Evolutionary conservation across 768 basidiomycete species (phyloP), one percentile per base, ranked within the genome.

Genomic region (Plicaturopsis crispa): DNA sequence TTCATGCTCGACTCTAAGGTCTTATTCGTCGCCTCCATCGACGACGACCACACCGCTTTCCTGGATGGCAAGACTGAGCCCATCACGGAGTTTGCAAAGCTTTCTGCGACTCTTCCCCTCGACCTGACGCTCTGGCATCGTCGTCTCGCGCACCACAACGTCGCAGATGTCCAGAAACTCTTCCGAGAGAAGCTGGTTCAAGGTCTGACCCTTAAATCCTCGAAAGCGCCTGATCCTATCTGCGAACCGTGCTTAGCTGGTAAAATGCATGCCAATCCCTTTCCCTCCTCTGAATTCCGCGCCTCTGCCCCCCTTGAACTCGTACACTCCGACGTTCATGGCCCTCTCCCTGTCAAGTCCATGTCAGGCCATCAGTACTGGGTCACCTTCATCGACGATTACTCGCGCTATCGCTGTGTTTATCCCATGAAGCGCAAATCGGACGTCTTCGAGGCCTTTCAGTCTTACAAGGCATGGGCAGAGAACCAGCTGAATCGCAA

Each of bases 381-480:
- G 53, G 40, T 56, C 4, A 51, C 50, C 2, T 62, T 61, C 45
- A 55, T 61, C 31, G 53, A 57, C 39, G 50, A 59, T 35, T 39
- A 28, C 22, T 45, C 52, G 3, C 38, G 47, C 2, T 52, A 45
- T 28, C 41, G 40, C 22, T 46, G 39, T 24, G 46, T 50, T 2
- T 40, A 40, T 28, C 42, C 43, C 12, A 47, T 62, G 17, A 46
- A 46, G 31, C 16, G 33, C 0, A 63, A 61, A 33, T 51, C 47
- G 18, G 49, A 62, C 0, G 36, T 46, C 14, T 53, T 58, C 39
- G 44, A 34, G 3, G 46, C 49, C 1, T 60, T 67, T 46, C 51
- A 56, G 40, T 12, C 18, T 6, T 66, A 41, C 56, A 63, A 65
- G 44, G 57, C 57, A 1, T 47, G 40, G 23, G 60, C 53, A 3